Conservation (phyloP, 2,329 filamentous ascomycete genomes). For the Raffaelea albimanens region DNA sequence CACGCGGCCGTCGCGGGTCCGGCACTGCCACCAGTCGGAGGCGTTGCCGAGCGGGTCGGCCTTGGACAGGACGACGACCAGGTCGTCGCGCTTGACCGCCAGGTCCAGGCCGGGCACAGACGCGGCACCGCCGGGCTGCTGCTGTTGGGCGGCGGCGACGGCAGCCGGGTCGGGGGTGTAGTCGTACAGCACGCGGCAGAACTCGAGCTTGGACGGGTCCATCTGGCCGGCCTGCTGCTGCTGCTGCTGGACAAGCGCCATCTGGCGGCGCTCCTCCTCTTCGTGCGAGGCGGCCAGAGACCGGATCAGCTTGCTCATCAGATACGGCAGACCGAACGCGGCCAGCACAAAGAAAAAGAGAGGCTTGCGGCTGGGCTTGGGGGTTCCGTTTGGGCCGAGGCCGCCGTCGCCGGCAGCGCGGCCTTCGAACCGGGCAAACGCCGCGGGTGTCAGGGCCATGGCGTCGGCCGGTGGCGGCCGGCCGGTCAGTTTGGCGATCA, state of each 20-base stretch:
- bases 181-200: constrained; percentile 90
- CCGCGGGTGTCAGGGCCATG: constrained; percentile 75
- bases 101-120: constrained; percentile 71
- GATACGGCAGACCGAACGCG: constrained; percentile 88
- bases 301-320: constrained; percentile 94
- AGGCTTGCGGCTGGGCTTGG: constrained; percentile 83
- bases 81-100: constrained; percentile 85
- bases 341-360: constrained; percentile 93
- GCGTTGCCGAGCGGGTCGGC: constrained; percentile 84
- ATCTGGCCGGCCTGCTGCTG: constrained; percentile 45
- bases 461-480: constrained; percentile 83
- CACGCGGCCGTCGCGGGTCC: constrained; percentile 78
- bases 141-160: constrained; percentile 35
- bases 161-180: constrained; percentile 62
- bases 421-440: constrained; percentile 83
- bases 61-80: constrained; percentile 89
- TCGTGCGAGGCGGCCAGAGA: constrained; percentile 76
- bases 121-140: constrained; percentile 25
- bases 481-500: constrained; percentile 87
- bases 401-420: constrained; percentile 52
- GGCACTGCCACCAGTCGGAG: constrained; percentile 95
- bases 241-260: constrained; percentile 35
- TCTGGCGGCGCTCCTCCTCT: constrained; percentile 61
- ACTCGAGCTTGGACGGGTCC: constrained; percentile 87
- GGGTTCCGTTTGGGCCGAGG: constrained; percentile 42